These are phyloP conservation scores for Termitomyces sp. DNA, from an alignment of 768 basidiomycete species.

Conservation along the genomic window DNA sequence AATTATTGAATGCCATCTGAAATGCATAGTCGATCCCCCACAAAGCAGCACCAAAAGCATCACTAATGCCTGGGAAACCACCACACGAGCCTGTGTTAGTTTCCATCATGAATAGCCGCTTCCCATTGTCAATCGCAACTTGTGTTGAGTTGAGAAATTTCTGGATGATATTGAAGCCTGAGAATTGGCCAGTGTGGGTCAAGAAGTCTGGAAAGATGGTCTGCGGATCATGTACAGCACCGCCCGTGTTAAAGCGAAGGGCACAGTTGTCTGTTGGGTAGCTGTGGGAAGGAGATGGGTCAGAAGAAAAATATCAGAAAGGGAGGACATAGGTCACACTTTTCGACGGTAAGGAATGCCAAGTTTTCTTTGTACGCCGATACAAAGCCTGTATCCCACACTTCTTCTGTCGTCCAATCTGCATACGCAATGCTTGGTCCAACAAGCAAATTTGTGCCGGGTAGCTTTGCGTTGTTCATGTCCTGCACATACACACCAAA, in stretches of 20 bases:
- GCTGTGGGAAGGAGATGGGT: constrained; percentile 24
- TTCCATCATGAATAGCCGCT: constrained; percentile 63
- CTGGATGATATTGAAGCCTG: constrained; percentile 40
- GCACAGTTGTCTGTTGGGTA: constrained; percentile 63
- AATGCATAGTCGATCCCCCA: constrained; percentile 64
- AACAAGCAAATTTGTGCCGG: constrained; percentile 44
- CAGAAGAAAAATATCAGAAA: constrained; percentile 18
- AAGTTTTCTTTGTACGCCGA: constrained; percentile 33
- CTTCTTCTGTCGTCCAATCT: constrained; percentile 48
- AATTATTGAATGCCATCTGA: constrained; percentile 55
- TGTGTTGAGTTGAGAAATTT: constrained; percentile 50
- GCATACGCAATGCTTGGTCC: constrained; percentile 51
- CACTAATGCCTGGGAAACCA: constrained; percentile 60
- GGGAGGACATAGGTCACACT: constrained; percentile 31
- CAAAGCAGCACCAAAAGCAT: constrained; percentile 59
- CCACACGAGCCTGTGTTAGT: constrained; percentile 70
- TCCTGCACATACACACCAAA: constrained; percentile 45
- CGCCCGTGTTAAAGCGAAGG: constrained; percentile 42
- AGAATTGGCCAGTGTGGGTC: constrained; percentile 43
- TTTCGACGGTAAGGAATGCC: constrained; percentile 51
- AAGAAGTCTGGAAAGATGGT: constrained; percentile 52
- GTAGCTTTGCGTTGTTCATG: constrained; percentile 32
- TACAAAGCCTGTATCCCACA: constrained; percentile 53
- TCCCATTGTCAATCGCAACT: constrained; percentile 37
- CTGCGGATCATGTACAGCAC: constrained; percentile 37